These are phyloP conservation scores for Wickerhamomyces queroliae DNA, from an alignment of 805 yeast genomes.

Conservation along the genomic window DNA sequence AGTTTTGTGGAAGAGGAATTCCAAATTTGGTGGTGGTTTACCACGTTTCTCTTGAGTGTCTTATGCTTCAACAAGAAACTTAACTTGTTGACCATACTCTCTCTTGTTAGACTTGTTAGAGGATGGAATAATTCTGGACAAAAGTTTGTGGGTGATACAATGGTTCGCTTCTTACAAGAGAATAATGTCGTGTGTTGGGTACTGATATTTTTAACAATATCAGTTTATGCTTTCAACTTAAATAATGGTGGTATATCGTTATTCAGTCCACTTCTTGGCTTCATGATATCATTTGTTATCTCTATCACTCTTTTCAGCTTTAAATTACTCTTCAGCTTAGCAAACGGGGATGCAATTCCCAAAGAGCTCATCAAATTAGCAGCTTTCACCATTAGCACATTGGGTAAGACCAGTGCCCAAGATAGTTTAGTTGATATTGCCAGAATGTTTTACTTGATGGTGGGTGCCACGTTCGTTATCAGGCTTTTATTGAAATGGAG, in stretches of 20 bases:
- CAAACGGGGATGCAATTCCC: slow-evolving; percentile 53
- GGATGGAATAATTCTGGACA: slow-evolving; percentile 93
- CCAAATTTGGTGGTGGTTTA: slow-evolving; percentile 89
- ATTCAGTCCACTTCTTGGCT: slow-evolving; percentile 29
- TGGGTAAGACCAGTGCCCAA: slow-evolving; percentile 25
- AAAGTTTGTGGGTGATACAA: slow-evolving; percentile 52
- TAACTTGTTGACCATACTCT: slow-evolving; percentile 7
- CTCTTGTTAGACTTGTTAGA: slow-evolving; percentile 52
- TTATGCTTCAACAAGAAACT: slow-evolving; percentile 8
- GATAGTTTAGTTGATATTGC: slow-evolving; percentile 29
- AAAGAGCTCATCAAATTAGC: slow-evolving; percentile 21
- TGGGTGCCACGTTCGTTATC: slow-evolving; percentile 25
- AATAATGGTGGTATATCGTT: slow-evolving; percentile 19
- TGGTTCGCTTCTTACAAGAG: slow-evolving; percentile 37
- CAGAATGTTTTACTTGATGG: slow-evolving; percentile 26
- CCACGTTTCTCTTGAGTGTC: slow-evolving; percentile 13
- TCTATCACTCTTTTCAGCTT: slow-evolving; percentile 42
- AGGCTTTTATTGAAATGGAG: slow-evolving; percentile 20
- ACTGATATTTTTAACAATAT: slow-evolving; percentile 35
- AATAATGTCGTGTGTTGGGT: slow-evolving; percentile 39
- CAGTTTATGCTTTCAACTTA: slow-evolving; percentile 21
- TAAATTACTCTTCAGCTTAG: slow-evolving; percentile 46
- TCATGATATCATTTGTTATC: slow-evolving; percentile 40
- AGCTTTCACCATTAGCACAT: slow-evolving; percentile 23
- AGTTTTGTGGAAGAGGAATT: slow-evolving; percentile 95